Evolutionary conservation across 1,284 basidiomycete genomes (phyloP).

Genomic region (Gymnopus androsaceus): DNA sequence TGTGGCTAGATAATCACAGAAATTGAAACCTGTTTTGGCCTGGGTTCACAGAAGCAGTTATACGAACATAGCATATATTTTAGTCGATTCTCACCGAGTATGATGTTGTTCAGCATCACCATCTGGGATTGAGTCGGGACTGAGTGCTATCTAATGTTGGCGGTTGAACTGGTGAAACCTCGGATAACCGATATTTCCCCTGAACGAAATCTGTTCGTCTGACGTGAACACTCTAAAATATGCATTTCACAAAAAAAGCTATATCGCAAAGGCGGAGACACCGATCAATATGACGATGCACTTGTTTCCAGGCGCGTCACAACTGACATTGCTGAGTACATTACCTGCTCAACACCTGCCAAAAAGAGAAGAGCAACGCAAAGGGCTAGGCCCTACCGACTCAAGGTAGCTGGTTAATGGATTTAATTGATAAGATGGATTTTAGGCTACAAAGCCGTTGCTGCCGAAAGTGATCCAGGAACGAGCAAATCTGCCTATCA

Average conservation of each 20-base stretch:
- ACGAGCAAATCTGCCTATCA: no score
- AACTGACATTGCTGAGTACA: no score
- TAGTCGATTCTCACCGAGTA: slow-evolving; percentile 3
- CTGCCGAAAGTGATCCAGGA: no score
- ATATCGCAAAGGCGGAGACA: not conserved
- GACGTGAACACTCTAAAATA: slow-evolving; percentile 11
- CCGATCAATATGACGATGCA: slow-evolving; percentile 1
- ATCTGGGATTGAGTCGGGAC: no score
- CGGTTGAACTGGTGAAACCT: slow-evolving; percentile 31
- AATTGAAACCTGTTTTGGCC: not conserved
- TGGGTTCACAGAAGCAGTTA: not conserved
- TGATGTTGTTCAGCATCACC: slow-evolving; percentile 9
- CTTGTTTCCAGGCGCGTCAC: no score
- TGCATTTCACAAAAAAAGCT: not conserved
- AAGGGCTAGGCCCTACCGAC: no score
- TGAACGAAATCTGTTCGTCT: slow-evolving; percentile 5
- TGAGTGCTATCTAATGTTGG: no score
- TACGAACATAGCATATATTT: slow-evolving; percentile 6
- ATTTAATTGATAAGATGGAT: no score
- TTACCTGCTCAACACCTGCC: no score
- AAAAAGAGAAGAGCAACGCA: no score
- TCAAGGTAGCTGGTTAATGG: no score
- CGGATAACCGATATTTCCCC: slow-evolving; percentile 34
- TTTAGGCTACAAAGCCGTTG: no score
- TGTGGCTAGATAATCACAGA: slow-evolving; percentile 10